Evolutionary conservation across 768 basidiomycete species (phyloP), one percentile per base, ranked within the genome.

Genomic region (Dacryopinax primogenitus): DNA sequence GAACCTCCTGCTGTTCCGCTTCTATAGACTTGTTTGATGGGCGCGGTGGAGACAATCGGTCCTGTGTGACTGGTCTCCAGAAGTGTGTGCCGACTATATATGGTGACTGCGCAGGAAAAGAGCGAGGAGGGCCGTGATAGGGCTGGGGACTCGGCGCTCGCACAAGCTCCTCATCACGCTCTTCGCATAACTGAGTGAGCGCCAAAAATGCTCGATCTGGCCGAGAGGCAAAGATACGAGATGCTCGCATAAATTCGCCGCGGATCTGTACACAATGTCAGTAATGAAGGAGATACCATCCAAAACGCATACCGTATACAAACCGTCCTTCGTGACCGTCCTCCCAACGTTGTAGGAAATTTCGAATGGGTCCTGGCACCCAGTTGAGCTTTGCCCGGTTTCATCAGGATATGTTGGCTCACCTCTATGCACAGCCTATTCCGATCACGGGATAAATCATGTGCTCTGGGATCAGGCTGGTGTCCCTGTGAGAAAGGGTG

Each of bases 351-450:
- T 99, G 77, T 88, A 99, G 71, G 92, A 86, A n/a, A 81, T 82
- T 73, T 97, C 95, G 72, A 99, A 99, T 1, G 95, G 95, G 77
- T 99, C 95, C 92, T 96, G 63, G 41, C 26, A 33, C 9, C 33
- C n/a, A n/a, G n/a, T n/a, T 28, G 33, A 28, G 30, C 21, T 47
- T 70, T 32, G 68, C 65, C 33, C 28, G 41, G 41, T 33, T n/a
- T 34, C 44, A 26, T 41, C 3, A n/a, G 44, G 26, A 12, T 51
- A 33, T 1, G 35, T 26, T 23, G 1, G 71, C 78, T 65, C 69
- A 92, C 92, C 81, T 97, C 94, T 74, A 98, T 92, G 74, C 95
- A 98, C 64, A 99, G 81, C 66, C 94, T 84, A 77, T 97, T 97
- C 67, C 93, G 81, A 74, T 98, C 95, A 63, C 94, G 80, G 16